Conservation (phyloP, 148 eudicot species). For the Pouteria glomerata region DNA sequence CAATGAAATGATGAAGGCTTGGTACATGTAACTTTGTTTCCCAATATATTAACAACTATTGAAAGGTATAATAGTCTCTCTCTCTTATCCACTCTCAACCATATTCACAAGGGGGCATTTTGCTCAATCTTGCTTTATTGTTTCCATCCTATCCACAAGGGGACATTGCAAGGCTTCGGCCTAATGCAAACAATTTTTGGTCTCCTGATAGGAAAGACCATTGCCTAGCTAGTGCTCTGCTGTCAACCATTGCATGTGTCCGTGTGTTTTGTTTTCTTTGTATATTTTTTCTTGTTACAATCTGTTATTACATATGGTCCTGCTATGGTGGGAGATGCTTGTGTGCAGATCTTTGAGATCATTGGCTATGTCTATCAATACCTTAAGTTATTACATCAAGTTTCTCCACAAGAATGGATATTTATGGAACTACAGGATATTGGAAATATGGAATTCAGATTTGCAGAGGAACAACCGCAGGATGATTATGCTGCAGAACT, state of each 20-base stretch:
- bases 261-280: background rate
- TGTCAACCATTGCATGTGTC: background rate
- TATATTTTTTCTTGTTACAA: background rate
- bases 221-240: background rate
- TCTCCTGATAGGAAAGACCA: background rate
- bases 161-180: no score
- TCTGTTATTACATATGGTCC: conserved; percentile 10
- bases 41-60: background rate
- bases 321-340: conserved; percentile 7
- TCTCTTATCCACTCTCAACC: background rate
- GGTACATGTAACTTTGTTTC: no score
- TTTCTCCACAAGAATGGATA: conserved; percentile 91
- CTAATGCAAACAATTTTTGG: background rate
- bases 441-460: conserved; percentile 86
- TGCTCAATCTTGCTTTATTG: background rate
- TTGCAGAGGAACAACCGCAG: conserved; percentile 95
- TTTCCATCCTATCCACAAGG: background rate
- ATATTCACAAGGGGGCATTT: background rate
- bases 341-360: conserved; percentile 66
- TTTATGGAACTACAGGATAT: conserved; percentile 94
- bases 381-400: conserved; percentile 65
- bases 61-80: background rate
- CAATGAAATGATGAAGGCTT: no score
- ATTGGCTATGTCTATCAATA: conserved; percentile 84
- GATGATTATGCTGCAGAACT: conserved; percentile 98